These are phyloP conservation scores for Xylaria sp. DNA, from an alignment of 2,329 filamentous ascomycete genomes.

Conservation along the genomic window DNA sequence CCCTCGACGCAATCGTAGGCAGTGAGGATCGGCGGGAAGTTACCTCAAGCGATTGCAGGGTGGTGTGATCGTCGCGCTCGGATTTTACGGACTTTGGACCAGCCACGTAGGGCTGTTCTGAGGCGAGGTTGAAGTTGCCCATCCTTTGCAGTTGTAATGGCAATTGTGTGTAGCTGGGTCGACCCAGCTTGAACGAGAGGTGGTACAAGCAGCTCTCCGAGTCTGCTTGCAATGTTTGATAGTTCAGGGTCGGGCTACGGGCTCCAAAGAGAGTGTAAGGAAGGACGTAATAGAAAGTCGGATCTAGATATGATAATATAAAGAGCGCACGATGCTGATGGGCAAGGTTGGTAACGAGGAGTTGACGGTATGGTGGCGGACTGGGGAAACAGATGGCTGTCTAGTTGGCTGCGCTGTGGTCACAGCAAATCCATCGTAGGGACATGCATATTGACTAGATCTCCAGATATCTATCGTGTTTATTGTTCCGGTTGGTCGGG, in stretches of 20 bases:
- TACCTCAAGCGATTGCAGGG: constrained; percentile 14
- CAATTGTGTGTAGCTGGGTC: neutral
- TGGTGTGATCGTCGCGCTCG: constrained; percentile 13
- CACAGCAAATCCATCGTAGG: constrained; percentile 28
- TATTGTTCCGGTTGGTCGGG: constrained; percentile 20
- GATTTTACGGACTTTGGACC: constrained; percentile 1
- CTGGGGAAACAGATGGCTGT: constrained; percentile 1
- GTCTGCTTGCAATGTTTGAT: neutral
- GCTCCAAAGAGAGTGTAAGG: neutral
- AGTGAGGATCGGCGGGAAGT: constrained; percentile 5
- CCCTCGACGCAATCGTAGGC: constrained; percentile 9
- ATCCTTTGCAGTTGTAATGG: constrained; percentile 11
- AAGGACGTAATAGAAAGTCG: neutral
- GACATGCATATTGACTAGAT: constrained; percentile 31
- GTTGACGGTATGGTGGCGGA: neutral
- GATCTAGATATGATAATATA: neutral
- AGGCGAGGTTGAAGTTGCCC: neutral
- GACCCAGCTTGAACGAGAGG: neutral
- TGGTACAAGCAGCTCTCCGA: neutral
- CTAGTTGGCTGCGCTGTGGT: constrained; percentile 11
- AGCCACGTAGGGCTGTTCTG: constrained; percentile 15
- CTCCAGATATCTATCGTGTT: constrained; percentile 26
- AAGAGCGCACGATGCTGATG: neutral
- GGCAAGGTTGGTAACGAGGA: neutral
- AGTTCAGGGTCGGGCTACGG: neutral